phyloP scores from a whole-genome alignment of 78 protist genomes.

The Dictyostelium citrinum region DNA sequence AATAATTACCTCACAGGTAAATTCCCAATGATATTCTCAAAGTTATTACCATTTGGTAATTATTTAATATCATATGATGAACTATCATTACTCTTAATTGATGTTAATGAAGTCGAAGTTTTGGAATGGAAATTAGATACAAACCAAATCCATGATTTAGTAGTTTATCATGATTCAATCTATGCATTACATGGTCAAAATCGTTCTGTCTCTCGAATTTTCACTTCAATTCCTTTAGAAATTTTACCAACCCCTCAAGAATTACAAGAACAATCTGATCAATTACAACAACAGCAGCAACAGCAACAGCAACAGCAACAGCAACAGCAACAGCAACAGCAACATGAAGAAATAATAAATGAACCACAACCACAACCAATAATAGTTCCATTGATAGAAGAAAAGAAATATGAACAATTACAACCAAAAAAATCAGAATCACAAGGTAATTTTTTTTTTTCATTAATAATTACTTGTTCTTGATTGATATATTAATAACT shows the following conservation, averaged over 20 bases:
- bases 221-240: conserved; percentile 14
- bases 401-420: not conserved
- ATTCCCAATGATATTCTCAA: conserved; percentile 26
- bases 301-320: not conserved
- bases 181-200: conserved; percentile 55
- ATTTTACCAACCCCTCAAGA: conserved; percentile 17
- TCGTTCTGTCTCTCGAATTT: conserved; percentile 43
- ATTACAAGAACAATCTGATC: not conserved
- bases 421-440: not conserved
- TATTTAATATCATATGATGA: conserved; percentile 53
- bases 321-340: not conserved
- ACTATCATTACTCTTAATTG: conserved; percentile 25
- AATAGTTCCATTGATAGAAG: not conserved
- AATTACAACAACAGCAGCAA: not conserved
- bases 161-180: conserved; percentile 31
- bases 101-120: conserved; percentile 53
- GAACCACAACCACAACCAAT: not conserved
- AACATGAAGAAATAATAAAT: not conserved
- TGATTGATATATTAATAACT: not conserved
- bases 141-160: conserved; percentile 19
- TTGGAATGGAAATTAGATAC: conserved; percentile 59
- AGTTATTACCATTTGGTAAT: conserved; percentile 48
- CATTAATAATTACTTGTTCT: too few species aligned
- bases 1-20: not conserved
- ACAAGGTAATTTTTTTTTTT: not conserved